Base-by-base conservation (phyloP, 2,329 filamentous ascomycete species). In the Phaeosphaeria sp. region DNA sequence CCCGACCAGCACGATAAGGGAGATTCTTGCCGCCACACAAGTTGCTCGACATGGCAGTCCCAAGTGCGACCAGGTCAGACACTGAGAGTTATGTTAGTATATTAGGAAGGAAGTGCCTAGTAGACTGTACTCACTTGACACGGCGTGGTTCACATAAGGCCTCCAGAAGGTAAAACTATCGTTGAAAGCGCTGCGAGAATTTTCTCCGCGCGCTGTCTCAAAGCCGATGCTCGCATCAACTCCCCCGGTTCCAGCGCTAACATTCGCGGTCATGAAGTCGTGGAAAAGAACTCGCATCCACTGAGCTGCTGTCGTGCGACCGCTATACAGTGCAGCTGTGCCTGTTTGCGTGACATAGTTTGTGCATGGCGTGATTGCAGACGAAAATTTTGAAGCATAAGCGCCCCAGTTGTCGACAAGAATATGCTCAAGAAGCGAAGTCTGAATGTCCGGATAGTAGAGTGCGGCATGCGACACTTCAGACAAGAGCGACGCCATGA, bases 281-380 rank as follows among this genome's bases (percentile, higher is more conserved):
- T 75, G 73, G 48, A 74, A 74, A 27, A 70, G 62, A 18, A 66
- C 69, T 1, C 71, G 62, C 27, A 73, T 62, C 65, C 71, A 71
- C 50, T 69, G 69, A 7, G 67, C 68, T 15, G 68, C 52, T 0
- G 56, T 58, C 6, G 52, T 58, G 43, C 56, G 52, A 9, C 56
- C 61, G n/a, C 60, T 48, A 11, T 54, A 60, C 2, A 45, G 56
- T 15, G 56, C 54, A 2, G 53, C 55, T 1, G 50, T 53, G 2
- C 54, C 54, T 8, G 40, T 50, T n/a, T 60, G 57, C 39, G 57
- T 53, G 9, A 66, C 54, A 22, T 66, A 66, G 51, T 60, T 59
- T 4, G 59, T 54, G 50, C 61, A 66, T 3, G 63, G 63, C 1
- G 54, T 64, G 22, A 66, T 66, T 20, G 63, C 61, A 6, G 60